phyloP scores from a whole-genome alignment of 2,329 filamentous ascomycete species.

The Colletotrichum salicis region DNA sequence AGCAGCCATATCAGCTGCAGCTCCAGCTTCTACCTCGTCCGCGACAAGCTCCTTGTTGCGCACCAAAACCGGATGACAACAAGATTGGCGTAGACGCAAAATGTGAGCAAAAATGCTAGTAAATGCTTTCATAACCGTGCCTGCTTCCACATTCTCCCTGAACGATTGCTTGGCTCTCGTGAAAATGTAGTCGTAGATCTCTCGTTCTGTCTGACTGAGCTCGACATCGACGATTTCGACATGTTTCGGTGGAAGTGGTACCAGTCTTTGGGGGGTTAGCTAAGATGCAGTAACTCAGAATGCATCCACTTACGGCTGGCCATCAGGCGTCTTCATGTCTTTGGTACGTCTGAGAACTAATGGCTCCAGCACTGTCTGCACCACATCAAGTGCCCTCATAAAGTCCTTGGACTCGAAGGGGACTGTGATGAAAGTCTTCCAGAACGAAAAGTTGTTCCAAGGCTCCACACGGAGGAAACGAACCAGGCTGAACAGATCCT shows the following conservation, averaged over 20 bases:
- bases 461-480: slow-evolving; percentile 94
- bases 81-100: slow-evolving; percentile 88
- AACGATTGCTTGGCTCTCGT: slow-evolving; percentile 85
- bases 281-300: no score
- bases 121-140: slow-evolving; percentile 93
- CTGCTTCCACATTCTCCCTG: slow-evolving; percentile 86
- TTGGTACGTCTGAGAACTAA: slow-evolving; percentile 96
- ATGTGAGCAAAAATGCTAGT: slow-evolving; percentile 98
- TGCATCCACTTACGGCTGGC: slow-evolving; percentile 56
- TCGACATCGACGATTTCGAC: slow-evolving; percentile 90
- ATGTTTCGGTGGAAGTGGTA: slow-evolving; percentile 82
- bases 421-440: slow-evolving; percentile 98
- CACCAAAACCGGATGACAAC: slow-evolving; percentile 91
- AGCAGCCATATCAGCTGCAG: slow-evolving; percentile 80
- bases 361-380: slow-evolving; percentile 95
- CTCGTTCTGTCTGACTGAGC: slow-evolving; percentile 83
- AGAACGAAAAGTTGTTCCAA: slow-evolving; percentile 99
- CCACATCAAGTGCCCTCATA: slow-evolving; percentile 91
- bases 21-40: slow-evolving; percentile 86
- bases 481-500: slow-evolving; percentile 93
- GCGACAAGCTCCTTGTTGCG: slow-evolving; percentile 85
- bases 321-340: slow-evolving; percentile 95
- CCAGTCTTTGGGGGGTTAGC: slow-evolving; percentile 58
- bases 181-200: slow-evolving; percentile 93
- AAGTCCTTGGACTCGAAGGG: slow-evolving; percentile 97